These are phyloP conservation scores for Astrothelium subdiscretum DNA, from an alignment of 495 filamentous ascomycete genomes.

Conservation along the genomic window DNA sequence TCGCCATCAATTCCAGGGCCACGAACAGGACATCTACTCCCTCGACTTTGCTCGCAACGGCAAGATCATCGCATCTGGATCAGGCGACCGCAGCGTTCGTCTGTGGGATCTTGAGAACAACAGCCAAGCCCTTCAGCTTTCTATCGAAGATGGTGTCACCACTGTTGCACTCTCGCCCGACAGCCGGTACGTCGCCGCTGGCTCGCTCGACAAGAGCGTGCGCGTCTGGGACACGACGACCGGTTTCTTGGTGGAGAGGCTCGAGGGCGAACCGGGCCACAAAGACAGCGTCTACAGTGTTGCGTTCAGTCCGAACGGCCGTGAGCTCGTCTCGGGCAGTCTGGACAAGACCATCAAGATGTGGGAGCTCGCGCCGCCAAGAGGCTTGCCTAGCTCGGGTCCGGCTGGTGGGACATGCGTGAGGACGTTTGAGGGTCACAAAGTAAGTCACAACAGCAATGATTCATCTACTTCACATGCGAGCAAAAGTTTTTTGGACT, in stretches of 20 bases:
- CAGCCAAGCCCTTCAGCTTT: conserved; percentile 22
- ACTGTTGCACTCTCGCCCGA: conserved; percentile 34
- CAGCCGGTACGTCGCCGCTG: conserved; percentile 32
- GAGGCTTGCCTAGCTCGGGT: conserved; percentile 14
- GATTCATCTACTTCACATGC: background rate
- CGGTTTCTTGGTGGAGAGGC: conserved; percentile 25
- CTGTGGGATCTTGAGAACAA: conserved; percentile 30
- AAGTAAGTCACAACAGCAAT: conserved; percentile 14
- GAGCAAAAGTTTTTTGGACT: background rate
- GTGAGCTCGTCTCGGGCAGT: conserved; percentile 27
- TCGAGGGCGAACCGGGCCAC: conserved; percentile 33
- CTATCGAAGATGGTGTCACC: conserved; percentile 34
- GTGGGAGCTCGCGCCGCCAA: conserved; percentile 28
- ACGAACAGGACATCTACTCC: conserved; percentile 35
- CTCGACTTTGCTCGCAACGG: conserved; percentile 33
- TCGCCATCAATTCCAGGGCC: conserved; percentile 29
- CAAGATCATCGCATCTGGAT: conserved; percentile 31
- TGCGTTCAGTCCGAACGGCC: conserved; percentile 28
- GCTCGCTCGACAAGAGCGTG: conserved; percentile 33
- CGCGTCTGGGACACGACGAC: conserved; percentile 31
- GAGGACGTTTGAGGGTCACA: conserved; percentile 33
- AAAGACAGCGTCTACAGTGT: conserved; percentile 33
- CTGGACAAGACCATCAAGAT: conserved; percentile 36
- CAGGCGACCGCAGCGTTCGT: conserved; percentile 31
- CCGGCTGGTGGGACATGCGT: conserved; percentile 28